Conservation (phyloP, 2,329 filamentous ascomycete species). For the Phyllosticta citribraziliensis region DNA sequence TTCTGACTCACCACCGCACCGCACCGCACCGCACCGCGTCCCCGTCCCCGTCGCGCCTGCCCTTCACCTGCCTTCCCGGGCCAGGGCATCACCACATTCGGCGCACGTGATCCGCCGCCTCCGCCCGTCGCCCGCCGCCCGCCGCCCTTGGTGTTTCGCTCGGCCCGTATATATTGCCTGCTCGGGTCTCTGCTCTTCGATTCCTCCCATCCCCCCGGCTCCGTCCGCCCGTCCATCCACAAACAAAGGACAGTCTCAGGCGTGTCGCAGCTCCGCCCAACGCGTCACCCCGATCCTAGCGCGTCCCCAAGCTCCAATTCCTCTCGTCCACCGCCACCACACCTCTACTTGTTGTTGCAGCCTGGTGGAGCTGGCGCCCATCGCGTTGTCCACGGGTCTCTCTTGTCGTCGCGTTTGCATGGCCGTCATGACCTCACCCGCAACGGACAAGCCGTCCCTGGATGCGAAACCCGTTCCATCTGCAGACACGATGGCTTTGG, state of each 20-base stretch:
- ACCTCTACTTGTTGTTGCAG: neutral
- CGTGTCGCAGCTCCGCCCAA: slow-evolving; percentile 9
- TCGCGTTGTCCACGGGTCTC: slow-evolving; percentile 8
- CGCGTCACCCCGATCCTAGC: slow-evolving; percentile 8
- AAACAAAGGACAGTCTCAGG: slow-evolving; percentile 3
- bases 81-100: neutral
- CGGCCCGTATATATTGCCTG: slow-evolving; percentile 10
- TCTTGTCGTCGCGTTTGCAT: slow-evolving; percentile 16
- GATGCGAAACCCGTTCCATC: slow-evolving; percentile 41
- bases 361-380: slow-evolving; percentile 7
- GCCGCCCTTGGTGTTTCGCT: slow-evolving; percentile 7
- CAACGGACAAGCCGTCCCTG: slow-evolving; percentile 27
- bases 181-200: slow-evolving; percentile 9
- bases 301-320: slow-evolving; percentile 6
- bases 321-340: neutral
- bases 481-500: slow-evolving; percentile 43
- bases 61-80: neutral
- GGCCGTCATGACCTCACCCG: slow-evolving; percentile 31
- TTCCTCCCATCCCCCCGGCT: slow-evolving; percentile 6
- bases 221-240: neutral
- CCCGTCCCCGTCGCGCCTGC: neutral
- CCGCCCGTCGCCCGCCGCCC: slow-evolving; percentile 1
- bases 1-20: neutral
- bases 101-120: neutral
- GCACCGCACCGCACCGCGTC: too few species aligned